Conservation (phyloP, 2,329 filamentous ascomycete genomes). For the Microdochium paspali region DNA sequence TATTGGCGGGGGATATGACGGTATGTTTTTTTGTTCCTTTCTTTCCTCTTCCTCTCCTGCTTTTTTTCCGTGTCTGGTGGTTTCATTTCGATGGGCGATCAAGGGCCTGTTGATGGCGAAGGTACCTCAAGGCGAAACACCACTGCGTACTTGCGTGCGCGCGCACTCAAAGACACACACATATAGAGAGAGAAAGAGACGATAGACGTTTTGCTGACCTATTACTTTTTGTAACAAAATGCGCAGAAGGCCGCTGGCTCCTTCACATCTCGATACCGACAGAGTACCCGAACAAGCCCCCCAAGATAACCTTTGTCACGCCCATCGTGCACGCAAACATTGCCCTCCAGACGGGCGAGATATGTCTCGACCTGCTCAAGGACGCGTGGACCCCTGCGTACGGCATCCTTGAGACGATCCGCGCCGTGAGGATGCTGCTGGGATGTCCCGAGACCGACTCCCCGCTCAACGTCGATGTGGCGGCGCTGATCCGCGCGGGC, state of each 20-base stretch:
- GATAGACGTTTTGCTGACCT: not conserved
- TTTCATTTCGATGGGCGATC: too few relatives aligned
- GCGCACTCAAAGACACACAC: too few relatives aligned
- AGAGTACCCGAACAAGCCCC: constrained; percentile 71
- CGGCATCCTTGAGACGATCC: constrained; percentile 65
- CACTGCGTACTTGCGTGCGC: not conserved
- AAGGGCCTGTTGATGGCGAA: too few relatives aligned
- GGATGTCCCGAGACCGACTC: constrained; percentile 61
- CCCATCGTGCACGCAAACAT: constrained; percentile 80
- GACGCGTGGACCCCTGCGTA: constrained; percentile 80
- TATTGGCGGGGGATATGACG: constrained; percentile 46
- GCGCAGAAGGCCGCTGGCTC: constrained; percentile 70
- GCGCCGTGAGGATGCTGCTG: constrained; percentile 62
- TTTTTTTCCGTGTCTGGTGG: not conserved
- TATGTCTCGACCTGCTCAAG: constrained; percentile 82
- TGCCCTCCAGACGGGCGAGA: constrained; percentile 64
- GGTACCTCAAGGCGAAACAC: too few relatives aligned
- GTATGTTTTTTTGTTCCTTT: constrained; percentile 21
- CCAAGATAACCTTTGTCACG: constrained; percentile 72
- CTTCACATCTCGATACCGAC: constrained; percentile 67
- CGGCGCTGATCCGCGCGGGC: constrained; percentile 57
- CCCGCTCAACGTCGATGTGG: constrained; percentile 72
- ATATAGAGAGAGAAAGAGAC: not conserved
- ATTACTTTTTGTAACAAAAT: too few relatives aligned
- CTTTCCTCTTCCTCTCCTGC: not conserved